Conservation (phyloP, 2,329 filamentous ascomycete genomes). For the Ophiocordyceps camponoti-leonardi region DNA sequence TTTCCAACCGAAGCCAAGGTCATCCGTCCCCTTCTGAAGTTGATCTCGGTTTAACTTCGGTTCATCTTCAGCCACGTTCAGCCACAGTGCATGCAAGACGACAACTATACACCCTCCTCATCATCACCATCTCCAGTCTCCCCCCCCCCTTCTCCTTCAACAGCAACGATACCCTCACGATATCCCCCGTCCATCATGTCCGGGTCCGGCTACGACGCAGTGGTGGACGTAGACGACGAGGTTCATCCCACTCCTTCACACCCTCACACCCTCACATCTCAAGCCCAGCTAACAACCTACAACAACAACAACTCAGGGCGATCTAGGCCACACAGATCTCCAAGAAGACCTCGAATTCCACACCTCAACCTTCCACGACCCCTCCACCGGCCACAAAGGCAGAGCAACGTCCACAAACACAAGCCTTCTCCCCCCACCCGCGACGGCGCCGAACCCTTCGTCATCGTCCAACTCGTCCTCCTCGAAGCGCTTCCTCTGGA, state of each 20-base stretch:
- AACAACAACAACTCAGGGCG: constrained; percentile 56
- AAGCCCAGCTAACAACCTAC: no score
- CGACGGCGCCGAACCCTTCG: constrained; percentile 26
- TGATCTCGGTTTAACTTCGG: no score
- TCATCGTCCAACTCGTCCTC: no score
- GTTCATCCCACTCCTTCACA: constrained; percentile 23
- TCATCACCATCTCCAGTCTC: no score
- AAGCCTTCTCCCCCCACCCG: constrained; percentile 41
- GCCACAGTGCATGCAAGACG: no score
- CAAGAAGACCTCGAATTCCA: constrained; percentile 99
- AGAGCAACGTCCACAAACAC: constrained; percentile 22
- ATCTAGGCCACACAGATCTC: constrained; percentile 93
- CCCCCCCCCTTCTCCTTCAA: not conserved
- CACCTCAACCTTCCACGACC: constrained; percentile 65
- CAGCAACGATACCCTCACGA: not conserved
- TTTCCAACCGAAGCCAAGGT: no score
- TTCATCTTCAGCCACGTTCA: no score
- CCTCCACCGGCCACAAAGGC: constrained; percentile 29
- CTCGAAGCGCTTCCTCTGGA: constrained; percentile 87
- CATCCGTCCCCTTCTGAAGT: no score
- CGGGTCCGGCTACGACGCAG: constrained; percentile 86
- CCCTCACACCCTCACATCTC: not conserved
- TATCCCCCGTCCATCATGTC: constrained; percentile 36
- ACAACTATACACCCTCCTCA: no score
- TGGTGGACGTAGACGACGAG: constrained; percentile 94